A percentile compares a stretch with the other conserved stretches of the same genome.
phyloP scores from a whole-genome alignment of 306 rosid genomes.

The Cicer cuneatum region DNA sequence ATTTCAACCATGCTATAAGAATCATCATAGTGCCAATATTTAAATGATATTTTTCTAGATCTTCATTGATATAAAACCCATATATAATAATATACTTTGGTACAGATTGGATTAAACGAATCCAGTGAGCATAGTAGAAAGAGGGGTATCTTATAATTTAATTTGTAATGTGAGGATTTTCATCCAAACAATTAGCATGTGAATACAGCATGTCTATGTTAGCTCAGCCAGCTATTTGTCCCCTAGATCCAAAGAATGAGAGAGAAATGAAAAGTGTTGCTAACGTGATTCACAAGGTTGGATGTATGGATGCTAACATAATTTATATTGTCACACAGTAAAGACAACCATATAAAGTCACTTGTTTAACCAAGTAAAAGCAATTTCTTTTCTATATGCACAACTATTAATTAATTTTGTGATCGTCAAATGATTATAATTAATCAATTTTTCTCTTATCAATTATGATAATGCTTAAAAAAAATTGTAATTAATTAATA shows the following conservation, averaged over 20 bases:
- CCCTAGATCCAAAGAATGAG: conserved; percentile 40
- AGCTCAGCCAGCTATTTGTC: conserved; percentile 56
- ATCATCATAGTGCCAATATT: conserved; percentile 9
- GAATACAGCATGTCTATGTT: conserved; percentile 55
- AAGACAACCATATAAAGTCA: conserved; percentile 36
- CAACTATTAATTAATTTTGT: no score
- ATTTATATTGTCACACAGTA: conserved; percentile 5
- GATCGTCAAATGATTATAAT: no score
- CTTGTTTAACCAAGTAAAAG: conserved; percentile 16
- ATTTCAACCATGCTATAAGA: conserved; percentile 13
- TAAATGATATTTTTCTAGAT: conserved; percentile 15
- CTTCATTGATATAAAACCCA: background rate
- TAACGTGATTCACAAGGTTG: conserved; percentile 50
- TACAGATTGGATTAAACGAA: conserved; percentile 13
- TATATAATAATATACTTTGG: background rate
- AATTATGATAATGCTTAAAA: no score
- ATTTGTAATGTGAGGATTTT: conserved; percentile 29
- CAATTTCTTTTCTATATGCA: background rate
- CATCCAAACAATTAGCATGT: conserved; percentile 44
- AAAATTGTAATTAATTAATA: no score
- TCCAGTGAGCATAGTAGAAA: background rate
- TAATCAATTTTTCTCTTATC: no score
- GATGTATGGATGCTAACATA: background rate
- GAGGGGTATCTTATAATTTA: background rate
- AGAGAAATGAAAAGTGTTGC: conserved; percentile 33